Evolutionary conservation across 2,329 filamentous ascomycete species (phyloP), one percentile per base, ranked within the genome.

Genomic region (Sarocladiaceae sp.): DNA sequence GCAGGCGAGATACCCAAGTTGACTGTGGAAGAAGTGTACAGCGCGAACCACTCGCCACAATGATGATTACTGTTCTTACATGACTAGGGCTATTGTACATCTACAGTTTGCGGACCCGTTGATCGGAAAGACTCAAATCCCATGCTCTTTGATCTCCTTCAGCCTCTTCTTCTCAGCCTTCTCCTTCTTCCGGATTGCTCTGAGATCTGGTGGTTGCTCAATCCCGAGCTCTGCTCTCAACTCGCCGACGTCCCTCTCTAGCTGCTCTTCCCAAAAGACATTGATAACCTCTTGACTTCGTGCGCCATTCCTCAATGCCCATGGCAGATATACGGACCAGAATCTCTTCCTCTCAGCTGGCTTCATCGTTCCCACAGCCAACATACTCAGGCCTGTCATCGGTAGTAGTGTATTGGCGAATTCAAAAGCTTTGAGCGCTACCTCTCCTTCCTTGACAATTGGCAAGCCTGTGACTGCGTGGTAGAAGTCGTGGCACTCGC

Each of bases 401-500:
- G 94, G 94, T 52, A 99, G 73, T 29, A 95, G 71, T 1, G 92
- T 97, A 65, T 97, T 99, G 23, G 91, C 84, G 67, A 96, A 99
- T 73, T 99, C 94, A 60, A 99, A 96, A 0, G 92, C 91, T 72
- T 99, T 99, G 59, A 99, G 79, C n/a, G 93, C 94, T 12, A 99
- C 81, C 75, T 99, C 94, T 23, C 94, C 94, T 74, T 99, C 94
- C n/a, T 91, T 81, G 57, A 96, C 87, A 37, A 95, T 83, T 0
- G 94, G 94, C 46, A 99, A 72, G 0, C 93, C 93, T 1, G 92
- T 96, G 50, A 99, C 76, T 0, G 94, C 93, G 69, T 99, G 94
- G 73, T 95, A 97, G 71, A 99, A 97, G 68, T 99, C 94, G 69
- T 99, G 94, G 59, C 88, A 96, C 71, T 99, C 94, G 56, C 94